Percentiles rank a stretch among this genome's conserved stretches.
phyloP scores from a whole-genome alignment of 2,329 filamentous ascomycete species.

The Dactylellina cionopaga region DNA sequence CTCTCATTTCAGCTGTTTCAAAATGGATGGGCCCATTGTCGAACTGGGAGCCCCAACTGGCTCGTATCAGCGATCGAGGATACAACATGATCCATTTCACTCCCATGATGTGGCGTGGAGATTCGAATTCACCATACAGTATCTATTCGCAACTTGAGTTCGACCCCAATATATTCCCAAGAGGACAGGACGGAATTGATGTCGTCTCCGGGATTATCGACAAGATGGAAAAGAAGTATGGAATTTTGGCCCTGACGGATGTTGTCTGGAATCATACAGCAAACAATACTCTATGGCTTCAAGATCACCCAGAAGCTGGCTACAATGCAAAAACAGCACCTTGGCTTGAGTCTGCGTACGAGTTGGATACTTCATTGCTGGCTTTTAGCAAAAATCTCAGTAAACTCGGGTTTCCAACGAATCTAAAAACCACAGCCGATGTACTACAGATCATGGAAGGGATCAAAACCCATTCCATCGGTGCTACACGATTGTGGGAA shows the following conservation, averaged over 20 bases:
- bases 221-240: slow-evolving; percentile 84
- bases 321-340: slow-evolving; percentile 94
- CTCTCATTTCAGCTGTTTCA: slow-evolving; percentile 91
- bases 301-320: slow-evolving; percentile 92
- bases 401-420: slow-evolving; percentile 77
- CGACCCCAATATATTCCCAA: slow-evolving; percentile 82
- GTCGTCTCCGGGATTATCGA: slow-evolving; percentile 80
- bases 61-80: slow-evolving; percentile 85
- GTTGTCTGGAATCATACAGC: slow-evolving; percentile 99
- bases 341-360: slow-evolving; percentile 73
- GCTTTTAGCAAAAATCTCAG: slow-evolving; percentile 74
- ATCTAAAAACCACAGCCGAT: slow-evolving; percentile 76
- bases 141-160: slow-evolving; percentile 91
- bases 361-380: slow-evolving; percentile 72
- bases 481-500: slow-evolving; percentile 85
- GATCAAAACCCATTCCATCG: slow-evolving; percentile 82
- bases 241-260: slow-evolving; percentile 87
- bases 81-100: slow-evolving; percentile 99
- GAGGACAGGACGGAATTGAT: slow-evolving; percentile 71
- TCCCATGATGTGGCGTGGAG: slow-evolving; percentile 85
- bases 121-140: slow-evolving; percentile 96
- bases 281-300: slow-evolving; percentile 91
- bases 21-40: slow-evolving; percentile 95
- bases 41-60: slow-evolving; percentile 89
- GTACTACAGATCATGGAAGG: slow-evolving; percentile 83